Conservation (phyloP, 2,329 filamentous ascomycete genomes). For the Xylariaceae sp. region DNA sequence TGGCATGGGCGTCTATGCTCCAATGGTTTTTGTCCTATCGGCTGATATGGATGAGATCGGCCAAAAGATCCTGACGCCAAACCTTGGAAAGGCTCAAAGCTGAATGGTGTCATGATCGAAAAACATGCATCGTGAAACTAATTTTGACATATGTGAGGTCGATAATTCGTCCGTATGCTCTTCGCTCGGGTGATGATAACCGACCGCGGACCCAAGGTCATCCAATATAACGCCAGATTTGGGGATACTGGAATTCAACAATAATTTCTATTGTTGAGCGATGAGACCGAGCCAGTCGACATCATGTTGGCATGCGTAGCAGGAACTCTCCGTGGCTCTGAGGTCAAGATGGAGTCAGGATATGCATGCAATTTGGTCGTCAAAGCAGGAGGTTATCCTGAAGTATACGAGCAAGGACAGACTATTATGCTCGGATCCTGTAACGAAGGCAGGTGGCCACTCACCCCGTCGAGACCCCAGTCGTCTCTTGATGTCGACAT, state of each 20-base stretch:
- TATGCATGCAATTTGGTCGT: constrained; percentile 3
- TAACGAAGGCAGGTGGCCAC: not conserved
- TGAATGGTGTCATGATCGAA: constrained; percentile 29
- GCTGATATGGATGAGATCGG: constrained; percentile 55
- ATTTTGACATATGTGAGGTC: constrained; percentile 29
- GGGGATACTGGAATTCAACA: constrained; percentile 92
- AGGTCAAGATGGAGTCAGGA: not conserved
- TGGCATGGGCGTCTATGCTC: constrained; percentile 72
- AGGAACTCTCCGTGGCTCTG: not conserved
- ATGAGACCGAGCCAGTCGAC: constrained; percentile 6
- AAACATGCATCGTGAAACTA: too few species aligned
- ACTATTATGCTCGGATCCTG: constrained; percentile 2
- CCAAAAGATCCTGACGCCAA: constrained; percentile 56
- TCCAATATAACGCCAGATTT: constrained; percentile 92
- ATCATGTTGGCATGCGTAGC: constrained; percentile 3
- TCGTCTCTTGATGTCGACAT: too few species aligned
- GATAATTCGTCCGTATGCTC: constrained; percentile 40
- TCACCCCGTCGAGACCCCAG: too few species aligned
- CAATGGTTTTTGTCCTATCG: constrained; percentile 50
- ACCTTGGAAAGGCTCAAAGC: constrained; percentile 55
- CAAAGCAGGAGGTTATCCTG: constrained; percentile 1
- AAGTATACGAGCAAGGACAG: not conserved
- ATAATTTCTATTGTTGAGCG: constrained; percentile 17
- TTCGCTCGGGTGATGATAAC: constrained; percentile 85
- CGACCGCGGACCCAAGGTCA: constrained; percentile 69